A percentile compares a stretch with the other conserved stretches of the same genome.
phyloP scores from a whole-genome alignment of 176 grass and related monocot species.

The Aegilops bicornis region DNA sequence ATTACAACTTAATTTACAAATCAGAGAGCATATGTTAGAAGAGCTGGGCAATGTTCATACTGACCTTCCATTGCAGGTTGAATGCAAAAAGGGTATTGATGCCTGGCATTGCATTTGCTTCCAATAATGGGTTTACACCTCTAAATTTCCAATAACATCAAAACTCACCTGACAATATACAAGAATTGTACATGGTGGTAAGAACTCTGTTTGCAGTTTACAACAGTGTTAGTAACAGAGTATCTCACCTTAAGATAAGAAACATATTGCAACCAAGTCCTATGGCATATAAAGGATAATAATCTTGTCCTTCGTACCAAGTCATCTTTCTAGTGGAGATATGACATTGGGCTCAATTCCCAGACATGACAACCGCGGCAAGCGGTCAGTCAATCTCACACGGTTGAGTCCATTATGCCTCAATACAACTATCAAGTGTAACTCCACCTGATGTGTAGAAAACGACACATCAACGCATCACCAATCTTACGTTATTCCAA shows the following conservation, averaged over 20 bases:
- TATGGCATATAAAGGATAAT: slow-evolving; percentile 10
- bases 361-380: not conserved
- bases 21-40: slow-evolving; percentile 16
- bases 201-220: not conserved
- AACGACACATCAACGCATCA: slow-evolving; percentile 5
- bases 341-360: not conserved
- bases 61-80: slow-evolving; percentile 33
- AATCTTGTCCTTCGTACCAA: slow-evolving; percentile 2
- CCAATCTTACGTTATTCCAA: slow-evolving; percentile 31
- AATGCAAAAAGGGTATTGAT: not conserved
- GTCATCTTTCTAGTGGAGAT: slow-evolving; percentile 6
- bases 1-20: slow-evolving; percentile 25
- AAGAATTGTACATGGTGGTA: slow-evolving; percentile 8
- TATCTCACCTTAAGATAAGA: slow-evolving; percentile 13
- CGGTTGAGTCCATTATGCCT: slow-evolving; percentile 9
- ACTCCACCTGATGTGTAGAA: not conserved
- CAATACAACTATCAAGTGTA: not conserved
- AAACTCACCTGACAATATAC: not conserved
- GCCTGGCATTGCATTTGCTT: not conserved
- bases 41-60: not conserved
- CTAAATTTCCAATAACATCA: slow-evolving; percentile 18
- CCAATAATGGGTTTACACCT: not conserved
- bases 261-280: not conserved
- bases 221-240: not conserved
- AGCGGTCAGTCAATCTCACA: not conserved